Evolutionary conservation across 2,329 filamentous ascomycete species (phyloP).

Genomic region (Apiospora arundinis): DNA sequence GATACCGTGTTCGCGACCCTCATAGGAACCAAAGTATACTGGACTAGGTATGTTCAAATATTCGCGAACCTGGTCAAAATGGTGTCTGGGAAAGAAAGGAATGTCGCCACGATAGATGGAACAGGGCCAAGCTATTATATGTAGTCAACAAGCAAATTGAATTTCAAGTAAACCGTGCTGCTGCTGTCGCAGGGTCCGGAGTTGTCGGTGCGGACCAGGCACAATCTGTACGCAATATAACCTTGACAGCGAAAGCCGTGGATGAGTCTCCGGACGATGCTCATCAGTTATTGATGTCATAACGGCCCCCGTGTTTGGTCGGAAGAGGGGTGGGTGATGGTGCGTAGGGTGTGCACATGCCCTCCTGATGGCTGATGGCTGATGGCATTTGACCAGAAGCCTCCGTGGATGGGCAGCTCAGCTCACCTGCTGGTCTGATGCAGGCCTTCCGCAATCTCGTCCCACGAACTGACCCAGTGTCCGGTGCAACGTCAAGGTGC

Average conservation of each 20-base stretch:
- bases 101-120: neutral
- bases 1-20: neutral
- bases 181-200: neutral
- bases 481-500: slow-evolving; percentile 1
- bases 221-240: neutral
- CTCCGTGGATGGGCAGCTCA: slow-evolving; percentile 5
- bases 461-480: slow-evolving; percentile 7
- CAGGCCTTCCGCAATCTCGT: slow-evolving; percentile 4
- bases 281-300: slow-evolving; percentile 17
- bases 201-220: neutral
- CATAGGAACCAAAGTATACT: neutral
- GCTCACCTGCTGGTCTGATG: slow-evolving; percentile 10
- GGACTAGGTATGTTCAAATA: neutral
- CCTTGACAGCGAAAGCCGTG: neutral
- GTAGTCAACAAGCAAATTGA: neutral
- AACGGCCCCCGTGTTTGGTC: neutral
- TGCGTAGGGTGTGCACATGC: slow-evolving; percentile 16
- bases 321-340: slow-evolving; percentile 14
- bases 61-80: neutral
- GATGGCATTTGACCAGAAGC: slow-evolving; percentile 11
- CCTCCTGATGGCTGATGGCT: neutral
- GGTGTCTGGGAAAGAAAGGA: neutral
- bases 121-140: neutral
- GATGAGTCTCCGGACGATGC: neutral
- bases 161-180: neutral